These are phyloP conservation scores for Vanrija sp. DNA, from an alignment of 1,284 basidiomycete genomes.

Conservation along the genomic window DNA sequence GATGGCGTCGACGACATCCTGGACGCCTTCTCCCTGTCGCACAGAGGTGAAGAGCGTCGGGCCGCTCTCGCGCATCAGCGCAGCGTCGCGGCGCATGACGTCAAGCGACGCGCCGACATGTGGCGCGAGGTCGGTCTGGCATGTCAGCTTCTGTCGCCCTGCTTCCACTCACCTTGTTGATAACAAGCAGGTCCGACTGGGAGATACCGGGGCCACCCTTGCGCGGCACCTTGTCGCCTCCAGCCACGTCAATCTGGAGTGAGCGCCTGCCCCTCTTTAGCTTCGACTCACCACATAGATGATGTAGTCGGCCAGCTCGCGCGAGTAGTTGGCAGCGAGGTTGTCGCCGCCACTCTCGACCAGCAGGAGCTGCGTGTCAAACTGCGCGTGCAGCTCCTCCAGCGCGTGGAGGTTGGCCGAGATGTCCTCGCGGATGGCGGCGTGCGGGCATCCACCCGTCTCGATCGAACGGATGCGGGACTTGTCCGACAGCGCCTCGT, in stretches of 20 bases:
- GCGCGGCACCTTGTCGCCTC: constrained; percentile 95
- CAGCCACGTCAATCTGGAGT: constrained; percentile 59
- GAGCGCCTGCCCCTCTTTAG: neutral
- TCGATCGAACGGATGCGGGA: constrained; percentile 91
- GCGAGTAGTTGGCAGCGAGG: constrained; percentile 90
- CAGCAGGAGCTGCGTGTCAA: constrained; percentile 75
- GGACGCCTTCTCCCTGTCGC: constrained; percentile 72
- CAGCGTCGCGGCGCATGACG: constrained; percentile 92
- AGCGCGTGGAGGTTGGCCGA: constrained; percentile 93
- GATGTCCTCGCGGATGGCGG: constrained; percentile 95
- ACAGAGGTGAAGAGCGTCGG: constrained; percentile 91
- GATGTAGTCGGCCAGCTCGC: constrained; percentile 96
- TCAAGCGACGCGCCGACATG: constrained; percentile 89
- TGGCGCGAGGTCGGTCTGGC: constrained; percentile 82
- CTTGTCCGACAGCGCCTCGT: constrained; percentile 76
- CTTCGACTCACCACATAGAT: constrained; percentile 74
- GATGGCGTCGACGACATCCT: constrained; percentile 77
- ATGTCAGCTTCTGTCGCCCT: neutral
- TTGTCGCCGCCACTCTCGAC: constrained; percentile 97
- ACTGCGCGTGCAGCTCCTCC: constrained; percentile 91
- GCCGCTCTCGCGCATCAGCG: constrained; percentile 86
- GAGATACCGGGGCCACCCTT: constrained; percentile 98
- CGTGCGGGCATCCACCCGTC: constrained; percentile 93
- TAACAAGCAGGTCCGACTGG: constrained; percentile 80
- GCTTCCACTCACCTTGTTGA: constrained; percentile 73